A percentile compares a stretch with the other conserved stretches of the same genome.
Conservation (phyloP, 2,329 filamentous ascomycete species). For the Arthrobotrys musiformis region DNA sequence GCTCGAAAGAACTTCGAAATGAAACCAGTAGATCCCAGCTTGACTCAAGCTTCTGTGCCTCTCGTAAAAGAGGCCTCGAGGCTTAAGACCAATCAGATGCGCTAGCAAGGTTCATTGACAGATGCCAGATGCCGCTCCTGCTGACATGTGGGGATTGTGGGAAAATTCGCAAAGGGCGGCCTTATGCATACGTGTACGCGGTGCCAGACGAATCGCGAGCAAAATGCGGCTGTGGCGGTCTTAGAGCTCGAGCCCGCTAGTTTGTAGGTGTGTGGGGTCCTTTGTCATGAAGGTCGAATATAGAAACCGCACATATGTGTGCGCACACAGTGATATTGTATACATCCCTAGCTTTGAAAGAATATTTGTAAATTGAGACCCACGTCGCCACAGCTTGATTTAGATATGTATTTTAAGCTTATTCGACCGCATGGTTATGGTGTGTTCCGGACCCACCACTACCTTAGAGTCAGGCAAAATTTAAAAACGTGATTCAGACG, state of each 20-base stretch:
- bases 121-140: constrained; percentile 49
- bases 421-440: background rate
- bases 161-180: constrained; percentile 8
- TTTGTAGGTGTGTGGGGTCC: background rate
- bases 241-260: constrained; percentile 21
- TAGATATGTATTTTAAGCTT: constrained; percentile 17
- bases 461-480: background rate
- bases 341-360: background rate
- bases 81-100: constrained; percentile 33
- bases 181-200: background rate
- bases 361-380: constrained; percentile 13
- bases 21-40: constrained; percentile 12
- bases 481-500: constrained; percentile 16
- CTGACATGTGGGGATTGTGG: constrained; percentile 29
- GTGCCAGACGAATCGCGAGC: constrained; percentile 23
- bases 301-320: background rate
- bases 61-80: background rate
- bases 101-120: constrained; percentile 13
- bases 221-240: constrained; percentile 45
- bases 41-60: constrained; percentile 6
- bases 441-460: constrained; percentile 3
- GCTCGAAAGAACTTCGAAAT: background rate
- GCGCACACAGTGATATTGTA: background rate
- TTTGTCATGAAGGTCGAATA: constrained; percentile 9
- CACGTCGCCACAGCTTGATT: constrained; percentile 25